These are phyloP conservation scores for Breviolum minutum DNA, from an alignment of 73 alveolate species.

Conservation along the genomic window DNA sequence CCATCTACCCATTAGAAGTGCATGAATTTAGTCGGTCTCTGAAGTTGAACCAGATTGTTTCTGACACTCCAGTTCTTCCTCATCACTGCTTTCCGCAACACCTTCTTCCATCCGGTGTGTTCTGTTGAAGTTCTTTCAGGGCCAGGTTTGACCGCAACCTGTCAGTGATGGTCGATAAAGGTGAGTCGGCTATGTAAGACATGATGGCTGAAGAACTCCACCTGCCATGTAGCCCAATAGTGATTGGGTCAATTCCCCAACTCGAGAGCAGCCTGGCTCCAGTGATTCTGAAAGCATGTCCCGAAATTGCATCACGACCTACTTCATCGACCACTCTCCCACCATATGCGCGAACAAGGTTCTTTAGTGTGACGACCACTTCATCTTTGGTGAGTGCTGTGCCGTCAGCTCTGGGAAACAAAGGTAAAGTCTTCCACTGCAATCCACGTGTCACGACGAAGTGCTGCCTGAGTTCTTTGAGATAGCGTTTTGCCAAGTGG, in stretches of 20 bases:
- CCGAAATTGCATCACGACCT: neutral
- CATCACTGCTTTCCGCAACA: too few relatives aligned
- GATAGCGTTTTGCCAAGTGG: too few relatives aligned
- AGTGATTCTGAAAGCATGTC: neutral
- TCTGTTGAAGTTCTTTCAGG: too few relatives aligned
- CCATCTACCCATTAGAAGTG: too few relatives aligned
- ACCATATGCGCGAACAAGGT: neutral
- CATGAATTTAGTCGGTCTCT: too few relatives aligned
- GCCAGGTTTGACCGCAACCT: neutral
- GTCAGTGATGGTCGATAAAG: neutral
- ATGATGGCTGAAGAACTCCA: neutral
- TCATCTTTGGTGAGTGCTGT: neutral
- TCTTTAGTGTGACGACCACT: neutral
- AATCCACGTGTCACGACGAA: neutral
- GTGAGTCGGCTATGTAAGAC: constrained; percentile 18
- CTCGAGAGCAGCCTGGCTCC: neutral
- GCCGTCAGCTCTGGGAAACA: constrained; percentile 20
- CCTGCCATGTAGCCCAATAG: neutral
- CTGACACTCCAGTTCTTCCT: too few relatives aligned
- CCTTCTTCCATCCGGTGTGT: too few relatives aligned
- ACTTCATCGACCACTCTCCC: constrained; percentile 27
- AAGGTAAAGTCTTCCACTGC: neutral
- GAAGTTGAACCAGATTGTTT: too few relatives aligned
- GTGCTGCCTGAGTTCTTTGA: neutral
- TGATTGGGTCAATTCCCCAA: neutral